phyloP scores from a whole-genome alignment of 2,329 filamentous ascomycete species.

The Penicillium verrucosum region DNA sequence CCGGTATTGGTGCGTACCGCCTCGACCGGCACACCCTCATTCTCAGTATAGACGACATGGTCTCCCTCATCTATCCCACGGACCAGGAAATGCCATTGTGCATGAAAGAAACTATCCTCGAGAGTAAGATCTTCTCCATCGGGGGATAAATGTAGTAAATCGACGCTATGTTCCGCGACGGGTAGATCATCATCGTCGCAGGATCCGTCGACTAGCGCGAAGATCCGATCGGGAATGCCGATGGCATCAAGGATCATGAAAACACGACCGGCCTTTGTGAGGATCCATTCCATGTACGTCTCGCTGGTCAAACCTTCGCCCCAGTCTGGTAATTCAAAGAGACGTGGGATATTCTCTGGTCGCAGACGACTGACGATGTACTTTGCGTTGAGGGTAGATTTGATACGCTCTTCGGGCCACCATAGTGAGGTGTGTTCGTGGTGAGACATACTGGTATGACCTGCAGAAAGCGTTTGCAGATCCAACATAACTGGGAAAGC shows the following conservation, averaged over 20 bases:
- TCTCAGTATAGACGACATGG: constrained; percentile 57
- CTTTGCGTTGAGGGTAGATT: constrained; percentile 41
- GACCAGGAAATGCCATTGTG: constrained; percentile 58
- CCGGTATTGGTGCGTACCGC: constrained; percentile 44
- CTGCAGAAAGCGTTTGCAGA: neutral
- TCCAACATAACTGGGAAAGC: neutral
- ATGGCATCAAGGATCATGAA: constrained; percentile 60
- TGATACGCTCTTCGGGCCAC: constrained; percentile 48
- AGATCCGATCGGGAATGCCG: constrained; percentile 62
- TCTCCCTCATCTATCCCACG: constrained; percentile 54
- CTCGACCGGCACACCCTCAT: constrained; percentile 60
- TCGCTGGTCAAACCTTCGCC: constrained; percentile 47
- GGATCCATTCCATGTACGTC: constrained; percentile 62
- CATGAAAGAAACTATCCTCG: constrained; percentile 57
- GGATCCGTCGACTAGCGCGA: constrained; percentile 58
- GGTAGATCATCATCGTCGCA: constrained; percentile 62
- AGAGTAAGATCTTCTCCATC: constrained; percentile 45
- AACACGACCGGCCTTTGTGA: constrained; percentile 55
- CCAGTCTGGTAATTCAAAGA: constrained; percentile 41
- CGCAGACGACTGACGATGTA: constrained; percentile 39
- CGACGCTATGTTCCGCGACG: constrained; percentile 53
- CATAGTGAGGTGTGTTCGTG: constrained; percentile 34
- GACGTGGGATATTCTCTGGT: constrained; percentile 35
- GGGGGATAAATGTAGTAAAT: constrained; percentile 52
- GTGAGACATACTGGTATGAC: constrained; percentile 12